These are phyloP conservation scores for Hymenochaete sp. DNA, from an alignment of 1,284 basidiomycete species.

Conservation along the genomic window DNA sequence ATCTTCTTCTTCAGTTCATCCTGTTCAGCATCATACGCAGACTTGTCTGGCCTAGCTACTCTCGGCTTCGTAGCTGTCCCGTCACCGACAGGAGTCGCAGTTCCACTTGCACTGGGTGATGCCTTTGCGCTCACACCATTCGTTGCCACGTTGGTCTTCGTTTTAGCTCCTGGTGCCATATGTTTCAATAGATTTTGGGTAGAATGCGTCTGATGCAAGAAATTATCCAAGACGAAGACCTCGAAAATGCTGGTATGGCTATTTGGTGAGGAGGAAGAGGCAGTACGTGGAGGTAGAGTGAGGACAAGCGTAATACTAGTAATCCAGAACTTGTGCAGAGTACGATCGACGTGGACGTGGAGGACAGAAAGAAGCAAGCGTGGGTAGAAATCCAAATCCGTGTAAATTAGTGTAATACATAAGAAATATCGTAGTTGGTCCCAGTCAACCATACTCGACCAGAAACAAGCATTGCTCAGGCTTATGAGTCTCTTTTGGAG, in stretches of 20 bases:
- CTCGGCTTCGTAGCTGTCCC: slow-evolving; percentile 39
- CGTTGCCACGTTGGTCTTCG: slow-evolving; percentile 39
- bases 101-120: slow-evolving; percentile 35
- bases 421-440: no score
- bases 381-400: background rate
- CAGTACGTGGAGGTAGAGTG: background rate
- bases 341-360: slow-evolving; percentile 18
- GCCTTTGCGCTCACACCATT: slow-evolving; percentile 35
- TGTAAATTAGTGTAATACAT: background rate
- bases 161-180: slow-evolving; percentile 23
- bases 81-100: slow-evolving; percentile 39
- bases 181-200: no score
- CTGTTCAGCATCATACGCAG: slow-evolving; percentile 74
- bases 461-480: no score
- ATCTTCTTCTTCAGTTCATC: slow-evolving; percentile 76
- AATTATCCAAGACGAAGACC: background rate
- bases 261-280: background rate
- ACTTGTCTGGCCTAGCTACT: slow-evolving; percentile 69
- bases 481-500: no score
- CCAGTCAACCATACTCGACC: no score
- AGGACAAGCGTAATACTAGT: background rate
- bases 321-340: background rate
- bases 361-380: background rate
- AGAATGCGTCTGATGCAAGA: no score
- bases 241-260: no score